Evolutionary conservation across 208 protist species (phyloP), one percentile per base, ranked within the genome.

Genomic region (Leishmania braziliensis): DNA sequence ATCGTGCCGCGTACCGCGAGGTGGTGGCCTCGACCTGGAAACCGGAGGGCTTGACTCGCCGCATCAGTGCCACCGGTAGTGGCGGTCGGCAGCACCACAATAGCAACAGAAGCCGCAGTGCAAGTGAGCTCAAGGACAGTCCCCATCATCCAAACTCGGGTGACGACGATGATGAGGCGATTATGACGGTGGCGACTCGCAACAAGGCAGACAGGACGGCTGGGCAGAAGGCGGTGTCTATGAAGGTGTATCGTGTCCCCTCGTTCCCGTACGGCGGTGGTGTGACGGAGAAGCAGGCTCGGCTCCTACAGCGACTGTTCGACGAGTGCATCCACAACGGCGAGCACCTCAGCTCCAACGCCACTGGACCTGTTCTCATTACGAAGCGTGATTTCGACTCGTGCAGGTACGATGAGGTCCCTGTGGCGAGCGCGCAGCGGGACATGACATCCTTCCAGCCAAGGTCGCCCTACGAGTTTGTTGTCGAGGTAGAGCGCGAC

Each of bases 191-290:
- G 60, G 26, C 26, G 81, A 86, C 62, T 73, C 75, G 77, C 74
- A 90, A 75, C 79, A 86, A 75, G 78, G 23, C 68, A 20, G 53
- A 2, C 53, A 73, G 76, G 65, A 36, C 43, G 48, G 60, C 77
- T 46, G 72, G 56, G 62, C 75, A 18, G 78, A 33, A 68, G 26
- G 70, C 68, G 74, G 10, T 39, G 51, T 73, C 60, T n/a, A 77
- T 81, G 72, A 86, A 82, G 51, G 88, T 95, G 51, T 90, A 88
- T 71, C 95, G 95, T 50, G 89, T 97, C 60, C 95, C 95, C 63
- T 86, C 85, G 39, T 97, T 96, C 83, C 95, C 95, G 26, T 97
- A 90, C 81, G 95, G 95, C 77, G 95, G 95, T 36, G 95, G 95
- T 76, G 84, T 97, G 74, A 95, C 93, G 50, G 88, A 94, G 77